Percentiles rank a stretch among this genome's conserved stretches.
phyloP scores from a whole-genome alignment of 2,329 filamentous ascomycete genomes.

The Neocucurbitaria cava region DNA sequence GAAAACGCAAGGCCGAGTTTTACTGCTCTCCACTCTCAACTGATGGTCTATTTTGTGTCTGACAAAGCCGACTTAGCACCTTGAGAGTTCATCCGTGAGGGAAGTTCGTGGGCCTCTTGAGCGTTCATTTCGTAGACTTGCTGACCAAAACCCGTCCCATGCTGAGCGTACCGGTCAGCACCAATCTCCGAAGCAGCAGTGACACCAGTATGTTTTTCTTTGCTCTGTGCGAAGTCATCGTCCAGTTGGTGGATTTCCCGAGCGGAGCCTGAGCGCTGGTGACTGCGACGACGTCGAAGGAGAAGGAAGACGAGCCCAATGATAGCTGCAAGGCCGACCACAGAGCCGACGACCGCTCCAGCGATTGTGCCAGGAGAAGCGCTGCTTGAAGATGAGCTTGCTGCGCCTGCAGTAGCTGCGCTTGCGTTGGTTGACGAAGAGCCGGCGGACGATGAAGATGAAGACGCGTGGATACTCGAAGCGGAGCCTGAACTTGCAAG shows the following conservation, averaged over 20 bases:
- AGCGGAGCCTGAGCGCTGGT: slow-evolving; percentile 1
- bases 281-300: slow-evolving; percentile 16
- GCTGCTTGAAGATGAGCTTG: slow-evolving; percentile 3
- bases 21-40: too few species aligned
- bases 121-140: slow-evolving; percentile 10
- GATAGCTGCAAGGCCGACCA: slow-evolving; percentile 20
- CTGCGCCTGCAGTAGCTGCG: neutral
- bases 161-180: neutral
- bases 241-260: slow-evolving; percentile 11
- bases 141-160: neutral
- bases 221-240: slow-evolving; percentile 4
- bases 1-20: too few species aligned
- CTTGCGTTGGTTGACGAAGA: neutral
- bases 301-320: slow-evolving; percentile 20
- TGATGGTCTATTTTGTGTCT: too few species aligned
- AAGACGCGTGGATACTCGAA: too few species aligned
- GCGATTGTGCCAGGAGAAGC: slow-evolving; percentile 24
- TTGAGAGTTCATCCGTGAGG: neutral
- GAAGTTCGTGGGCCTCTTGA: slow-evolving; percentile 7
- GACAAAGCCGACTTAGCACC: neutral
- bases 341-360: slow-evolving; percentile 24
- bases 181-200: slow-evolving; percentile 3
- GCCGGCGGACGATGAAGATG: neutral
- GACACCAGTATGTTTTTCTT: slow-evolving; percentile 2
- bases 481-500: neutral